phyloP scores from a whole-genome alignment of 805 yeast species.

The Metschnikowia matae region DNA sequence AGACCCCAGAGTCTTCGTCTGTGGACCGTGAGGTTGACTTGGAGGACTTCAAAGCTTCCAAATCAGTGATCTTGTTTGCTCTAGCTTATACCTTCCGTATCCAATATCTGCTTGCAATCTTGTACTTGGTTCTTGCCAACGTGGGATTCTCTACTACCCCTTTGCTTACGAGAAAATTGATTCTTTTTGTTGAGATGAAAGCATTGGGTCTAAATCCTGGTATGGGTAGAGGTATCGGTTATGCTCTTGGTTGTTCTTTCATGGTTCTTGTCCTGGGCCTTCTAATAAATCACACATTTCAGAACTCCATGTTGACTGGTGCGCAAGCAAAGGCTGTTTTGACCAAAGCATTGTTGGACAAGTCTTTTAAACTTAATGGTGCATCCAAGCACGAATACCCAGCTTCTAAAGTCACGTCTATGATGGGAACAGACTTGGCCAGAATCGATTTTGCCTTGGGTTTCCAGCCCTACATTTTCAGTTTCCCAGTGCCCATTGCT shows the following conservation, averaged over 20 bases:
- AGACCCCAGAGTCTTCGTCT: constrained; percentile 14
- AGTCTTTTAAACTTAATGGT: constrained; percentile 59
- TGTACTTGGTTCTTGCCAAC: constrained; percentile 24
- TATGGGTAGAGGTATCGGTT: constrained; percentile 38
- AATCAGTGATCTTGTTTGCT: constrained; percentile 20
- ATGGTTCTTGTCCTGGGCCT: constrained; percentile 28
- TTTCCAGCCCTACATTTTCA: constrained; percentile 59
- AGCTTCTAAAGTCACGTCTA: constrained; percentile 66
- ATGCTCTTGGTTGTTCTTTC: constrained; percentile 35
- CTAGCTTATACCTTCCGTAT: constrained; percentile 28
- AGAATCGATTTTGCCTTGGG: constrained; percentile 75
- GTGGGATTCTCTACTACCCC: constrained; percentile 30
- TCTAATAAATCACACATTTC: constrained; percentile 59
- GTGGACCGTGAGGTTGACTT: constrained; percentile 26
- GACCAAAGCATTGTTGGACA: constrained; percentile 65
- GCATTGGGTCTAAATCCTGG: constrained; percentile 22
- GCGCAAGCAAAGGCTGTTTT: constrained; percentile 66
- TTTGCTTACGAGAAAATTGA: constrained; percentile 34
- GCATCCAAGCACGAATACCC: constrained; percentile 58
- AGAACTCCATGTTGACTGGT: constrained; percentile 58
- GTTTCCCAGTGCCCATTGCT: constrained; percentile 60
- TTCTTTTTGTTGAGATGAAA: constrained; percentile 29
- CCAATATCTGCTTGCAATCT: constrained; percentile 23
- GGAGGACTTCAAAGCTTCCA: constrained; percentile 28
- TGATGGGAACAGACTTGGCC: constrained; percentile 77